Evolutionary conservation across 2,329 filamentous ascomycete species (phyloP).

Genomic region (Alternaria alternata): DNA sequence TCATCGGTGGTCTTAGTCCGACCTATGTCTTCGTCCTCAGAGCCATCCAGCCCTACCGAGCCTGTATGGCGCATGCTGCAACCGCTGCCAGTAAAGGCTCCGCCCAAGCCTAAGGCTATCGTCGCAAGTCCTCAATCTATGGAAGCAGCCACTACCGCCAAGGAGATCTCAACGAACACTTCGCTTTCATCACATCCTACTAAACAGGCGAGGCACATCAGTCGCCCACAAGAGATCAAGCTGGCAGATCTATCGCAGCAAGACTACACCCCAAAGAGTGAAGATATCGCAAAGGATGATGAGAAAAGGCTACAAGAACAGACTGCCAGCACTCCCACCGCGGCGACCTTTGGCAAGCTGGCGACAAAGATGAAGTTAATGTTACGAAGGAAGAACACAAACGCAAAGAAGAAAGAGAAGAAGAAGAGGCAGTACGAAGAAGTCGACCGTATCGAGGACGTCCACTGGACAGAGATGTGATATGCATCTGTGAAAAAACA

Average conservation of each 20-base stretch:
- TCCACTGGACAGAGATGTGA: constrained; percentile 51
- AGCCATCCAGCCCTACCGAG: constrained; percentile 38
- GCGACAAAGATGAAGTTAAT: constrained; percentile 44
- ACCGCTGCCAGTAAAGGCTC: constrained; percentile 27
- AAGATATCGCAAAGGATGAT: constrained; percentile 20
- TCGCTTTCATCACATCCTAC: constrained; percentile 27
- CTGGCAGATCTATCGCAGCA: constrained; percentile 23
- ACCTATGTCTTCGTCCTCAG: constrained; percentile 39
- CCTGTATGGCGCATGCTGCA: constrained; percentile 46
- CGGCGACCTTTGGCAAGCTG: constrained; percentile 39
- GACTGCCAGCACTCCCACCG: constrained; percentile 19
- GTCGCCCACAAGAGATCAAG: constrained; percentile 11
- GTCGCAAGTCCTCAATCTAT: constrained; percentile 11
- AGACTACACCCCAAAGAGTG: constrained; percentile 21
- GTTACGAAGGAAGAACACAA: constrained; percentile 34
- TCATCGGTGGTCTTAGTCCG: constrained; percentile 41
- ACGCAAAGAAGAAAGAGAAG: constrained; percentile 39
- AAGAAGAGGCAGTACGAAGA: constrained; percentile 34
- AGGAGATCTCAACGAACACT: constrained; percentile 14
- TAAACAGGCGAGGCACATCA: constrained; percentile 14
- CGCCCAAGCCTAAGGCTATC: constrained; percentile 11
- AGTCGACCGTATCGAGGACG: constrained; percentile 41
- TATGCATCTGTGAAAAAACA: neutral
- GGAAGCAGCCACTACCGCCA: constrained; percentile 9
- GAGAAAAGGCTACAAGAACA: constrained; percentile 20